Percentiles rank a stretch among this genome's conserved stretches.
phyloP scores from a whole-genome alignment of 2,329 filamentous ascomycete genomes.

The Knoxdaviesia proteae region DNA sequence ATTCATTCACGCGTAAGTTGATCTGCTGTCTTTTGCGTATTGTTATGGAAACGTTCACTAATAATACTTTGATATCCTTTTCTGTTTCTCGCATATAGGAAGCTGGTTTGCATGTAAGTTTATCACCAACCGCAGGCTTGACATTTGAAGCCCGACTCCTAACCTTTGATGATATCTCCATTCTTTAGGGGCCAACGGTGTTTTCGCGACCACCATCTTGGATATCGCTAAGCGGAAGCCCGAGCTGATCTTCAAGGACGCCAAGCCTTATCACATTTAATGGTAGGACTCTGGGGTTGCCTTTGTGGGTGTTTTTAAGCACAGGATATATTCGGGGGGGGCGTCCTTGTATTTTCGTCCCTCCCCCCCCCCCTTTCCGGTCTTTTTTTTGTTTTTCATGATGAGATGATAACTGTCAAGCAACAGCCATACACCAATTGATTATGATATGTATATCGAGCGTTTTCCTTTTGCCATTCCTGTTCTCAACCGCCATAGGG shows the following conservation, averaged over 20 bases:
- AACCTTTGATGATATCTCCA: too few relatives aligned
- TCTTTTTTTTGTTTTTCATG: too few relatives aligned
- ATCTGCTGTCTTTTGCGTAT: not conserved
- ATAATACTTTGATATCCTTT: slow-evolving; percentile 1
- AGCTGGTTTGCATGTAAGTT: slow-evolving; percentile 72
- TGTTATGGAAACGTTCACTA: not conserved
- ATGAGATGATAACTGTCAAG: too few relatives aligned
- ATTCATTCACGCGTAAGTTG: slow-evolving; percentile 50
- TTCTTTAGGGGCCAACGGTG: slow-evolving; percentile 61
- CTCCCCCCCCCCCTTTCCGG: too few relatives aligned
- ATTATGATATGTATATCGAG: too few relatives aligned
- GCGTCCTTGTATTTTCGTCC: too few relatives aligned
- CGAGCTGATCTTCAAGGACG: slow-evolving; percentile 55
- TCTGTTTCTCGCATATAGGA: slow-evolving; percentile 17
- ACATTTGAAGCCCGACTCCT: not conserved
- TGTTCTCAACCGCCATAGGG: too few relatives aligned
- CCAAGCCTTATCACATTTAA: slow-evolving; percentile 33
- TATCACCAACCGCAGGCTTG: not conserved
- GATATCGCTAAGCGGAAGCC: slow-evolving; percentile 80
- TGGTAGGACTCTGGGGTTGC: slow-evolving; percentile 1
- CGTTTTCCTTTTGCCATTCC: too few relatives aligned
- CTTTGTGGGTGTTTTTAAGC: not conserved
- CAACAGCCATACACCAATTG: too few relatives aligned
- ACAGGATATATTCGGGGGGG: too few relatives aligned
- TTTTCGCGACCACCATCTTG: slow-evolving; percentile 82